Conservation (phyloP, 768 basidiomycete species). For the Clathrus columnatus region DNA sequence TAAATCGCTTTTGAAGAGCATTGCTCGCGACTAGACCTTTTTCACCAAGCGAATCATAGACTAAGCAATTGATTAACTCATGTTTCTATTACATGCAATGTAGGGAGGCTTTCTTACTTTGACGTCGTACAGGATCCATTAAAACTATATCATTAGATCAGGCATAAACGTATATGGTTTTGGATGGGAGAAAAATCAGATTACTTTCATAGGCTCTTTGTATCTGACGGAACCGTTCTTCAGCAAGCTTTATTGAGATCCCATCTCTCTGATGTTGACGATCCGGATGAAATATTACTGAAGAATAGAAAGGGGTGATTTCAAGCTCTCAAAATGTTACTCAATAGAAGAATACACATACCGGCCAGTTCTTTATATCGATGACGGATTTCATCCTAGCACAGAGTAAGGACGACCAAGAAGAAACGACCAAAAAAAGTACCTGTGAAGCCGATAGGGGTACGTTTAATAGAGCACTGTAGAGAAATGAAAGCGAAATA, state of each 20-base stretch:
- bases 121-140: slow-evolving; percentile 58
- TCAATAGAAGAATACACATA: not conserved
- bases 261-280: slow-evolving; percentile 50
- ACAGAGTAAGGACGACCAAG: not conserved
- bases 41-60: slow-evolving; percentile 68
- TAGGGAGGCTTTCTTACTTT: slow-evolving; percentile 28
- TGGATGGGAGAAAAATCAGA: slow-evolving; percentile 1
- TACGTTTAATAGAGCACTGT: slow-evolving; percentile 63
- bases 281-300: slow-evolving; percentile 76
- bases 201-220: slow-evolving; percentile 78
- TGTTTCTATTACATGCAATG: slow-evolving; percentile 13
- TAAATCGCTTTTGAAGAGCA: not conserved
- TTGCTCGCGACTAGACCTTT: not conserved
- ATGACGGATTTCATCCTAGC: slow-evolving; percentile 60
- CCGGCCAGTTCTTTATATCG: slow-evolving; percentile 57
- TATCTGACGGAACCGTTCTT: slow-evolving; percentile 61
- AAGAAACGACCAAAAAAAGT: not conserved
- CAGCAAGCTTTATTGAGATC: slow-evolving; percentile 46
- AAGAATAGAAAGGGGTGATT: not conserved
- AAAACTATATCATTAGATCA: slow-evolving; percentile 36
- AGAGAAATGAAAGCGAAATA: not conserved
- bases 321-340: not conserved
- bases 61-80: slow-evolving; percentile 35
- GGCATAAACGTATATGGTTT: not conserved
- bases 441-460: slow-evolving; percentile 44